phyloP scores from a whole-genome alignment of 192 early-diverging fungal species.

The Phlyctochytrium bullatum region DNA sequence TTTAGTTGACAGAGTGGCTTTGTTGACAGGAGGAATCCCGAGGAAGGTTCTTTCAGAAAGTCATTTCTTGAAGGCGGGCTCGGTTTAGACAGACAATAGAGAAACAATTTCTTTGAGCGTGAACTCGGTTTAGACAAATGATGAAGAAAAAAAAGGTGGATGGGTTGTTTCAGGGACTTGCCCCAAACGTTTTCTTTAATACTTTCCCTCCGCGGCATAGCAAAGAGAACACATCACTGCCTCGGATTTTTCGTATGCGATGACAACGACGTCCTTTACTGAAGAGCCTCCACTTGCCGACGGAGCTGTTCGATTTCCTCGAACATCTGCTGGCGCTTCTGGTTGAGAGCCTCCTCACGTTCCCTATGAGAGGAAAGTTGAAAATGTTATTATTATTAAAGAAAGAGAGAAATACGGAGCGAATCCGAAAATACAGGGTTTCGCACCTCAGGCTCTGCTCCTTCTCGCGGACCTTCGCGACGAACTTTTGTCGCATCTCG shows the following conservation, averaged over 20 bases:
- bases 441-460: slow-evolving; percentile 54
- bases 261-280: neutral
- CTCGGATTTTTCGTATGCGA: neutral
- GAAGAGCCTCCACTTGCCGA: slow-evolving; percentile 26
- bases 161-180: too few relatives aligned
- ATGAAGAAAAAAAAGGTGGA: too few relatives aligned
- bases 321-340: slow-evolving; percentile 46
- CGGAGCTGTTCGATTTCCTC: slow-evolving; percentile 52
- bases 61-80: too few relatives aligned
- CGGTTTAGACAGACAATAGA: too few relatives aligned
- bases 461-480: slow-evolving; percentile 60
- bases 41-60: too few relatives aligned
- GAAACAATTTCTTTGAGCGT: too few relatives aligned
- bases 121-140: too few relatives aligned
- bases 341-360: slow-evolving; percentile 48
- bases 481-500: slow-evolving; percentile 62
- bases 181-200: neutral
- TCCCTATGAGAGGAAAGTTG: slow-evolving; percentile 25
- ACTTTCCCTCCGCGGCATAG: neutral
- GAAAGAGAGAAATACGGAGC: slow-evolving; percentile 9
- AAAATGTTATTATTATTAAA: too few relatives aligned
- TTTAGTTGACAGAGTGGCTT: too few relatives aligned
- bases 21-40: too few relatives aligned
- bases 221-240: neutral
- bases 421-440: neutral